A percentile compares a stretch with the other conserved stretches of the same genome.
Evolutionary conservation across 345 rosid genomes (phyloP).

Genomic region (Citropsis articulata): DNA sequence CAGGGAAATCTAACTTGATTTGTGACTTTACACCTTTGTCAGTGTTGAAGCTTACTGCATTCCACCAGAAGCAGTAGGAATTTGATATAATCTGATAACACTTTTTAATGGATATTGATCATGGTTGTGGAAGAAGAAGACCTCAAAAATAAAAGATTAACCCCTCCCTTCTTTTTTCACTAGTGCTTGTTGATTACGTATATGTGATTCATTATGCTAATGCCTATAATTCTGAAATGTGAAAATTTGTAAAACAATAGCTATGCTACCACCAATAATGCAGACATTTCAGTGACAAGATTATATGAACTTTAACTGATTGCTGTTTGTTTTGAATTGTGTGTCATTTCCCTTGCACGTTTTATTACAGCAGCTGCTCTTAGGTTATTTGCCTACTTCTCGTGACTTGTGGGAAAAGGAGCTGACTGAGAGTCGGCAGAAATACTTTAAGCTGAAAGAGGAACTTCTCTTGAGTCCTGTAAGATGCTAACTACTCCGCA

Average conservation of each 20-base stretch:
- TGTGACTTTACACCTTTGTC: not conserved
- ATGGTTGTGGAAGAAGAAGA: not conserved
- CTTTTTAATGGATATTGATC: not conserved
- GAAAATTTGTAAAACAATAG: no score
- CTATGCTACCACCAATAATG: not conserved
- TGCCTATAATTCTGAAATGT: not conserved
- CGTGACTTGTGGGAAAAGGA: slow-evolving; percentile 64
- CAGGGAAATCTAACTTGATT: not conserved
- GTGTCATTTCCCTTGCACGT: slow-evolving; percentile 6
- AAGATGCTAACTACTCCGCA: slow-evolving; percentile 30
- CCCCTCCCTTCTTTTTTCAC: not conserved
- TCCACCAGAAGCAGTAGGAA: not conserved
- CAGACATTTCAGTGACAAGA: not conserved
- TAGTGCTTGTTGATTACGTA: not conserved
- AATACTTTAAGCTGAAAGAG: slow-evolving; percentile 56
- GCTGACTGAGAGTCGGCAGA: slow-evolving; percentile 48
- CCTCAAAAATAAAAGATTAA: no score
- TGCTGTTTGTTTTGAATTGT: not conserved
- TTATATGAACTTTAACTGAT: not conserved
- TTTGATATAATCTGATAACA: not conserved
- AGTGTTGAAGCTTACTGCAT: no score
- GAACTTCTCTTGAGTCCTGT: slow-evolving; percentile 74
- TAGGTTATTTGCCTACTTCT: slow-evolving; percentile 61
- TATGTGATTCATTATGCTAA: not conserved
- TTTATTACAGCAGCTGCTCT: slow-evolving; percentile 43